These are phyloP conservation scores for Haplosporangium sp. DNA, from an alignment of 371 early-diverging fungal species.

Conservation along the genomic window DNA sequence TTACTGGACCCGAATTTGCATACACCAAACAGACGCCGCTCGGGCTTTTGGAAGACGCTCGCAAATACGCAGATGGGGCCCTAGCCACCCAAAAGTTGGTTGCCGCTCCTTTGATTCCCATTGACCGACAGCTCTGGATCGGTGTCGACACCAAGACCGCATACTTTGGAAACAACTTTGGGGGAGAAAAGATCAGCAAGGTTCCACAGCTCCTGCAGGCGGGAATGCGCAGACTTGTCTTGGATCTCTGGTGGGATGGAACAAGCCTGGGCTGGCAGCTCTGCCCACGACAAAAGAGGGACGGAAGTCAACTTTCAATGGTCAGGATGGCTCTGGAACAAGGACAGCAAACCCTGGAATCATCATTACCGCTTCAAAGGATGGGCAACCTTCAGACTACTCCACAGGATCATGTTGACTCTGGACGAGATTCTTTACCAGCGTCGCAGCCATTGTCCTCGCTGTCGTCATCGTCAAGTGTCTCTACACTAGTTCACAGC, in stretches of 20 bases:
- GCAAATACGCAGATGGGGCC: slow-evolving; percentile 38
- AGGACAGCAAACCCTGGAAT: slow-evolving; percentile 3
- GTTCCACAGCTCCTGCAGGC: slow-evolving; percentile 37
- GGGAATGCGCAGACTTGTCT: slow-evolving; percentile 41
- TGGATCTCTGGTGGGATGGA: slow-evolving; percentile 53
- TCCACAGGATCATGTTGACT: background rate
- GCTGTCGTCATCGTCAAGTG: too few relatives aligned
- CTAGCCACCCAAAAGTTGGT: slow-evolving; percentile 43
- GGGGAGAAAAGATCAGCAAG: slow-evolving; percentile 24
- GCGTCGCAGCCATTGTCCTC: background rate
- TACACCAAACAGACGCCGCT: slow-evolving; percentile 40
- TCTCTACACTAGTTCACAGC: too few relatives aligned
- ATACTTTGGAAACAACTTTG: slow-evolving; percentile 43
- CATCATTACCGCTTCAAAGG: slow-evolving; percentile 5
- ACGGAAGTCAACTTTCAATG: background rate
- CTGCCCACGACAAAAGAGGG: slow-evolving; percentile 38
- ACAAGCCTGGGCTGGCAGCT: slow-evolving; percentile 41
- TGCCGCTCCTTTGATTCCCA: slow-evolving; percentile 38
- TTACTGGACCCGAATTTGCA: slow-evolving; percentile 29
- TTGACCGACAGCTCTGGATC: slow-evolving; percentile 41
- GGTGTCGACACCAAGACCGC: slow-evolving; percentile 39
- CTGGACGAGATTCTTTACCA: background rate
- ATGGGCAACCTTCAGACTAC: slow-evolving; percentile 15
- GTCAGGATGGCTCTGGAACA: slow-evolving; percentile 26
- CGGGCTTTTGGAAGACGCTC: slow-evolving; percentile 17